Evolutionary conservation across 768 basidiomycete genomes (phyloP), one percentile per base, ranked within the genome.

Genomic region (Pulveroboletus ravenelii): DNA sequence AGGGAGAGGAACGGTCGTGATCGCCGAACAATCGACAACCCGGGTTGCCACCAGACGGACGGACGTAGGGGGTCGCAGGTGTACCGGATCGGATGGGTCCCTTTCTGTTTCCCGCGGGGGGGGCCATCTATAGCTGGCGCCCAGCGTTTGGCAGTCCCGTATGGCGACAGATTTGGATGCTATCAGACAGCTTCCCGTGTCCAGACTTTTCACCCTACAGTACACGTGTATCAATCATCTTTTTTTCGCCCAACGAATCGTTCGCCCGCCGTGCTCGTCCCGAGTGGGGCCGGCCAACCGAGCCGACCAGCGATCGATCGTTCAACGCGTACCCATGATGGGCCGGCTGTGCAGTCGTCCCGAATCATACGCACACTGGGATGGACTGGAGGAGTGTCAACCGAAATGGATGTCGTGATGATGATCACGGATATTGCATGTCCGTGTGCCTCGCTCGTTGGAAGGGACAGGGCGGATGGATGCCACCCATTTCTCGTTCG

Each of bases 141-240:
- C 42, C 47, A 40, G 10, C 52, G 48, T 56, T 56, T 46, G 23
- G 43, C 31, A 8, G 8, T 30, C 39, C 14, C 39, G 43, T 47
- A 34, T 43, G 30, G 27, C 27, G 17, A 41, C 29, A 2, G 52
- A 25, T 49, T 41, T 46, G 9, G 17, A 20, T 18, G 35, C 34
- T 29, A 39, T 45, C 31, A 9, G 31, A 3, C 8, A 10, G 9
- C n/a, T n/a, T n/a, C n/a, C 31, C 10, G 31, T 9, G 31, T 32
- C 31, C 9, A 32, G 47, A 44, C 56, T 45, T n/a, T 44, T 58
- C 45, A 14, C 30, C 49, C 29, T 50, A 29, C 45, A 5, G 10
- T 13, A 54, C 58, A 61, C 59, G 58, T 61, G 59, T 30, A 50
- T 61, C 51, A 30, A 36, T 47, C 53, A 18, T 6, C 31, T 20